Evolutionary conservation across 371 early-diverging fungal genomes (phyloP), one percentile per base, ranked within the genome.

Genomic region (Lichtheimia hyalospora): DNA sequence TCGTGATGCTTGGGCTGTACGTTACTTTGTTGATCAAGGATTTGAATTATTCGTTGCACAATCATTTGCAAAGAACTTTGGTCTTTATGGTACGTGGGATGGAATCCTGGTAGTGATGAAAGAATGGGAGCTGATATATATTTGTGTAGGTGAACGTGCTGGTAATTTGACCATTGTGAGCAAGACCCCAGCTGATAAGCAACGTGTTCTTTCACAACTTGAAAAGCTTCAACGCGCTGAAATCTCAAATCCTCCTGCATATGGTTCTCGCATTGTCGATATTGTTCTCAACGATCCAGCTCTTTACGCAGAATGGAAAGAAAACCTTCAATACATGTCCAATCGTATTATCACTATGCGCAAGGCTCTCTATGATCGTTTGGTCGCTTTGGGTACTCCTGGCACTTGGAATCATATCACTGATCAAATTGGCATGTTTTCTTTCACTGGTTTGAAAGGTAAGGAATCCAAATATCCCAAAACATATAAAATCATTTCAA

Each of bases 351-450:
- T 84, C 62, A 72, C 69, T 18, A 96, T 96, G 96, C 89, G 98
- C 68, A 64, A 84, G 57, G 73, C 71, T 18, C 77, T 95, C 24
- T 81, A 79, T 25, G 76, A 83, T n/a, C 74, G 83, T 41, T 76
- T 96, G 56, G 69, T 66, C 3, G 74, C 81, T 21, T 73, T 93
- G 48, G 71, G 84, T 40, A 96, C 98, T 2, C 97, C 96, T 20
- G 98, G 96, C 48, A 87, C 84, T 25, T 98, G 98, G 97, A 80
- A 92, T 64, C 98, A 98, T 62, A 95, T 96, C 64, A 77, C 87
- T 12, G 87, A 90, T 58, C 98, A 97, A 75, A 96, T 96, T 65
- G 98, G 98, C 71, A 97, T 97, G 98, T 97, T 97, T 69, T 89
- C 90, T 8, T 98, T 88, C 78, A 96, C 98, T 5, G 98, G 98